A percentile compares a stretch with the other conserved stretches of the same genome.
Evolutionary conservation across 2,329 filamentous ascomycete genomes (phyloP).

Genomic region (Aspergillus sp.): DNA sequence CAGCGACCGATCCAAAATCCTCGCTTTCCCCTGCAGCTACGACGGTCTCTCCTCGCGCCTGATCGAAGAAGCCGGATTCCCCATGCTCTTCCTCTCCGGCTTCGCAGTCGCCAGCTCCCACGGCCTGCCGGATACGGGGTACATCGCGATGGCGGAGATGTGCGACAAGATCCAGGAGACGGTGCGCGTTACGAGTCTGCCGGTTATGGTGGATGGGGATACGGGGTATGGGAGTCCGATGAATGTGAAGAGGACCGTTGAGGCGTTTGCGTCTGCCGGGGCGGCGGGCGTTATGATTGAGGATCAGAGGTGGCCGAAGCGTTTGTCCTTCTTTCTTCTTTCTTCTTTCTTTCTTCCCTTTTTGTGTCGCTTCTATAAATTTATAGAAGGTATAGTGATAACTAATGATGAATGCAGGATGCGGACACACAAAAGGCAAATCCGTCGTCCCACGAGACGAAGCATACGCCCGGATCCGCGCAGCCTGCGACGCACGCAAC

Average conservation of each 20-base stretch:
- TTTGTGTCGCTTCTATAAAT: too few species aligned
- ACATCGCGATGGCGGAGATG: constrained; percentile 51
- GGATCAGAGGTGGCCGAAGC: constrained; percentile 52
- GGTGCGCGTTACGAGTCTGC: constrained; percentile 38
- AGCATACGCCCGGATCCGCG: constrained; percentile 48
- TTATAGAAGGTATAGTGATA: too few species aligned
- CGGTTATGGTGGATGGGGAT: constrained; percentile 49
- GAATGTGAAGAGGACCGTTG: constrained; percentile 49
- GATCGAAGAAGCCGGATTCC: constrained; percentile 49
- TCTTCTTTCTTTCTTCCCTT: constrained; percentile 20
- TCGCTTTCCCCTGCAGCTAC: constrained; percentile 46
- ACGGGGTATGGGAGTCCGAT: constrained; percentile 51
- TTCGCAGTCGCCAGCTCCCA: constrained; percentile 43
- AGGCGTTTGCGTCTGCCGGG: constrained; percentile 44
- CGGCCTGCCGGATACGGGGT: constrained; percentile 50
- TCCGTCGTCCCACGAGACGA: constrained; percentile 47
- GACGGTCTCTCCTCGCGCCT: constrained; percentile 47
- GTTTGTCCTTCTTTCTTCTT: constrained; percentile 26
- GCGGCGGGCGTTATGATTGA: constrained; percentile 46
- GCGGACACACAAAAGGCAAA: constrained; percentile 50
- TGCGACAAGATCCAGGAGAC: constrained; percentile 48
- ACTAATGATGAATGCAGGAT: constrained; percentile 28
- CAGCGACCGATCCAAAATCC: constrained; percentile 43
- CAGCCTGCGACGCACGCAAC: constrained; percentile 48
- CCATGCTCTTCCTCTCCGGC: constrained; percentile 46